These are phyloP conservation scores for Phytopythium chamaehyphon DNA, from an alignment of 352 stramenopile species.

Conservation along the genomic window DNA sequence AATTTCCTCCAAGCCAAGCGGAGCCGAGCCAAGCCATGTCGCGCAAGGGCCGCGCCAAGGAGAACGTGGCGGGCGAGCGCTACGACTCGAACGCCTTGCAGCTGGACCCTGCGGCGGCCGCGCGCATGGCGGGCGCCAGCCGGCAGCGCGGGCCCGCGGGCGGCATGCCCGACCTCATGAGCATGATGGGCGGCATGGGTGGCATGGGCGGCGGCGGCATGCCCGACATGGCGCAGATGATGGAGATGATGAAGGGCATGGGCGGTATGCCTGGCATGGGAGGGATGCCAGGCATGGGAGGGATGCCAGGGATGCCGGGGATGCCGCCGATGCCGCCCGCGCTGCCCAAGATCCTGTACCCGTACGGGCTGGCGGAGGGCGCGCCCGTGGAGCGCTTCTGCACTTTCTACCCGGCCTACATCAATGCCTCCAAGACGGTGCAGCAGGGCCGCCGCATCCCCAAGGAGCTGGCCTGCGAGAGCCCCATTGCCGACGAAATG, in stretches of 20 bases:
- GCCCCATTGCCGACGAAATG: slow-evolving; percentile 76
- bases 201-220: slow-evolving; percentile 41
- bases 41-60: slow-evolving; percentile 65
- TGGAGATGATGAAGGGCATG: slow-evolving; percentile 39
- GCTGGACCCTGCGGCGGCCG: slow-evolving; percentile 15
- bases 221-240: slow-evolving; percentile 56
- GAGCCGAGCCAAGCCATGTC: no score
- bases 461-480: slow-evolving; percentile 61
- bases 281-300: slow-evolving; percentile 39
- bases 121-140: slow-evolving; percentile 12
- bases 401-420: slow-evolving; percentile 87
- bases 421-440: slow-evolving; percentile 81
- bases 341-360: slow-evolving; percentile 65
- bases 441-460: slow-evolving; percentile 69
- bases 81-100: slow-evolving; percentile 81
- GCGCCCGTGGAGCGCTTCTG: slow-evolving; percentile 50
- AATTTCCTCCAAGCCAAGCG: no score
- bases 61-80: slow-evolving; percentile 75
- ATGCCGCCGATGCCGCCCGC: slow-evolving; percentile 45
- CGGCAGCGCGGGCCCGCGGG: slow-evolving; percentile 29
- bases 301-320: slow-evolving; percentile 39
- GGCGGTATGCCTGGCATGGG: slow-evolving; percentile 38
- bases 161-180: slow-evolving; percentile 50
- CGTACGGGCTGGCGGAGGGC: slow-evolving; percentile 55
- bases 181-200: slow-evolving; percentile 38